Conservation (phyloP, 257 asterid species). For the Nicotiana tomentosiformis region DNA sequence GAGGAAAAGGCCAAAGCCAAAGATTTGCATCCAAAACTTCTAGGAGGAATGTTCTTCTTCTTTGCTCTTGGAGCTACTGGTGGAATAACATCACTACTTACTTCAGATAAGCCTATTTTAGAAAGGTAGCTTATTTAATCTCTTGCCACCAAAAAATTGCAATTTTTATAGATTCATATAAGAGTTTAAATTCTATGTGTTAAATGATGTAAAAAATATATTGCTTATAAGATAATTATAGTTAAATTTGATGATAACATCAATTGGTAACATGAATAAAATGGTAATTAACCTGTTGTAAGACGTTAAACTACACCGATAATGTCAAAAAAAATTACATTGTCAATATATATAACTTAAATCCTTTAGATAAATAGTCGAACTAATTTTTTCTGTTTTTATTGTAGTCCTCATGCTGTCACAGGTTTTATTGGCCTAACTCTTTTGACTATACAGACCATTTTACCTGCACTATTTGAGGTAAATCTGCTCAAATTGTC, state of each 20-base stretch:
- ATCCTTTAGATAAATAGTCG: background rate
- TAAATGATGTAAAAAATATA: too few relatives aligned
- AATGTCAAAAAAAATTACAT: too few relatives aligned
- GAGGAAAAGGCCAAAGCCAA: constrained; percentile 97
- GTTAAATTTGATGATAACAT: background rate
- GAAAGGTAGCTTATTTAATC: constrained; percentile 46
- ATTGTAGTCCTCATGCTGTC: constrained; percentile 57
- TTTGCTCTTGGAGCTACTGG: constrained; percentile 97
- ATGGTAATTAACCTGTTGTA: background rate
- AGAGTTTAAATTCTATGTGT: too few relatives aligned
- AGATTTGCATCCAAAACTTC: constrained; percentile 91
- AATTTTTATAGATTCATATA: background rate
- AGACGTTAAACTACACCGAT: too few relatives aligned
- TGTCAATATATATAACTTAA: background rate
- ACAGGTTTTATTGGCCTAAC: constrained; percentile 41
- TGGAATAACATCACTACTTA: constrained; percentile 76
- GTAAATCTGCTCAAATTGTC: constrained; percentile 19
- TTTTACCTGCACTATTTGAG: constrained; percentile 53
- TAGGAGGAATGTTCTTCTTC: constrained; percentile 95
- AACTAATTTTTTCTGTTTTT: background rate
- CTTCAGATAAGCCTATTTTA: constrained; percentile 80
- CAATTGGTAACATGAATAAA: background rate
- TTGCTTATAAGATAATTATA: background rate
- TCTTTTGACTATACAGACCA: constrained; percentile 40
- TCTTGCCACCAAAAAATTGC: background rate